Evolutionary conservation across 805 yeast species (phyloP), one percentile per base, ranked within the genome.

Genomic region (Wickerhamiella musiphila): DNA sequence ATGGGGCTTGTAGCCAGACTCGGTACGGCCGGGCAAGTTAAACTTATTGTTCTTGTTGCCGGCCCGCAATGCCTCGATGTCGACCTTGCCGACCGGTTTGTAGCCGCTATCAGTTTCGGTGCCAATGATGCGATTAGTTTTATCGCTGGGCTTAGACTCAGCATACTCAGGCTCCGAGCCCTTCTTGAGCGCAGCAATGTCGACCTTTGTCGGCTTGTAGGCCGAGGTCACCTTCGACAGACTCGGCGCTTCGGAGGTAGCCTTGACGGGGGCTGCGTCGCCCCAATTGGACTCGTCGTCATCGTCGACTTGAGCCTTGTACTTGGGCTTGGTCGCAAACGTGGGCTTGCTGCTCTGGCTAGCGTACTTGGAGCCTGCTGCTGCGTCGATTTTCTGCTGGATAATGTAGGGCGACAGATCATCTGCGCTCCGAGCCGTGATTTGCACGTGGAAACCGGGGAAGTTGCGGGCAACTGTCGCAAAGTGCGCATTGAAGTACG

Each of bases 361-460:
- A 4, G 90, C 74, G 58, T 90, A 90, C 49, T 93, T 73, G 12
- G 98, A 94, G 46, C 98, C 98, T 2, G 96, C 78, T 21, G 96
- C 94, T 43, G 81, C 77, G 41, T 79, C 73, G 30, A 90, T 73
- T 41, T 81, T 73, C 27, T 70, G 63, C 43, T 82, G 53, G 36
- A 90, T 67, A 37, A 78, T 92, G 17, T 65, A 65, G 27, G 78
- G 77, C 45, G 81, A 78, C 51, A 92, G 65, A 53, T 90, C 98
- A 48, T 83, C 94, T 26, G 68, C 62, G 49, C 81, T 93, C 57
- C 96, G 73, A n/a, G 96, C 96, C 30, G 94, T 83, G 42, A 90
- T 73, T 56, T 90, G 95, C 34, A 90, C 84, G 52, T 90, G 98
- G 57, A 86, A 90, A 29, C 93, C 93, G 23, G 48, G 51, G 41